A percentile compares a stretch with the other conserved stretches of the same genome.
Evolutionary conservation across 1,139 yeast species (phyloP).

Genomic region (Yamadazyma atmosphaerica): DNA sequence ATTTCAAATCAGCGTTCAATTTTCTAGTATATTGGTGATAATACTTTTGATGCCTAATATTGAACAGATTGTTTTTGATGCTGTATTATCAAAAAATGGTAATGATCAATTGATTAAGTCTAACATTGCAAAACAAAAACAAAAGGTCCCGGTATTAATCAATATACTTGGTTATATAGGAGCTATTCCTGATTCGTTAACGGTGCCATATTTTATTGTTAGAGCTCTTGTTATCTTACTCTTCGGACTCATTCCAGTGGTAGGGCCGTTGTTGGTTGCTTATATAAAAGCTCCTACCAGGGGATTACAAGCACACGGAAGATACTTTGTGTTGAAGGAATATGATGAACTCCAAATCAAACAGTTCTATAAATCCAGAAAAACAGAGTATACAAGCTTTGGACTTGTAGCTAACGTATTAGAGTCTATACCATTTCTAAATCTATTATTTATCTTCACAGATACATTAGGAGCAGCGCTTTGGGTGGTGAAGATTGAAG

Average conservation of each 20-base stretch:
- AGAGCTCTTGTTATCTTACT: conserved; percentile 32
- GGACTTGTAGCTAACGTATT: conserved; percentile 60
- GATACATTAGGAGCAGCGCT: conserved; percentile 72
- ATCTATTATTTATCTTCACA: conserved; percentile 63
- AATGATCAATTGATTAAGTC: conserved; percentile 49
- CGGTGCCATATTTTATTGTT: conserved; percentile 24
- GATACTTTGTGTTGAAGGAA: conserved; percentile 65
- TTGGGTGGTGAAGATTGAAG: conserved; percentile 54
- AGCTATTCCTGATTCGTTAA: conserved; percentile 25
- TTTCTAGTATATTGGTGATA: conserved; percentile 53
- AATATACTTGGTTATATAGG: conserved; percentile 24
- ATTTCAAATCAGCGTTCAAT: conserved; percentile 51
- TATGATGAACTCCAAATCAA: conserved; percentile 41
- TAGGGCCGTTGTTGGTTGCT: conserved; percentile 60
- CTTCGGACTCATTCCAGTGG: conserved; percentile 55
- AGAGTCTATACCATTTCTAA: conserved; percentile 62
- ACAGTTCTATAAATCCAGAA: conserved; percentile 26
- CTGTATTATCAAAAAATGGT: conserved; percentile 51
- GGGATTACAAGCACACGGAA: conserved; percentile 54
- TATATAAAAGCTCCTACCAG: conserved; percentile 58
- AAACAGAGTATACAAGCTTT: conserved; percentile 45
- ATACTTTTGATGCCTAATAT: conserved; percentile 58
- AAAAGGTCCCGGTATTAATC: conserved; percentile 32
- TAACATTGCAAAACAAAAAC: conserved; percentile 41
- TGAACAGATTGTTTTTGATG: conserved; percentile 56